Percentiles rank a stretch among this genome's conserved stretches.
These are phyloP conservation scores for Laetiporus sulphureus DNA, from an alignment of 1,284 basidiomycete genomes.

Conservation along the genomic window DNA sequence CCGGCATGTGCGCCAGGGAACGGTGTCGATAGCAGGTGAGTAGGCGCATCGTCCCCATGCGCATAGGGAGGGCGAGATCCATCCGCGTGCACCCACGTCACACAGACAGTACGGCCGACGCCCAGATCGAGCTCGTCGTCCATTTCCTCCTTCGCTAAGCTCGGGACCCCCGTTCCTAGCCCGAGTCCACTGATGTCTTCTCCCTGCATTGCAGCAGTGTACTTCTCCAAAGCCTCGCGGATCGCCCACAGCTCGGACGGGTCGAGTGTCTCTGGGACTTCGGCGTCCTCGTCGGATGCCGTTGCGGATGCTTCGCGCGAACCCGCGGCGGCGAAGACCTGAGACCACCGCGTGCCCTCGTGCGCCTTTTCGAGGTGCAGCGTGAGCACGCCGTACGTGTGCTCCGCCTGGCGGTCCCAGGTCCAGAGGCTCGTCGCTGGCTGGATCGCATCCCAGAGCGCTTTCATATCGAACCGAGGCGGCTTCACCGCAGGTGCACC, in stretches of 20 bases:
- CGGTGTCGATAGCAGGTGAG: conserved; percentile 55
- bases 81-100: conserved; percentile 58
- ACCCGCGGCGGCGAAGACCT: conserved; percentile 60
- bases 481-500: conserved; percentile 27
- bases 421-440: conserved; percentile 80
- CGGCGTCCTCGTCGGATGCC: conserved; percentile 39
- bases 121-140: conserved; percentile 77
- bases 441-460: conserved; percentile 73
- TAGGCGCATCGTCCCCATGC: conserved; percentile 32
- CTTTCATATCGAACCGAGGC: conserved; percentile 55
- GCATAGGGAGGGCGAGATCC: conserved; percentile 39
- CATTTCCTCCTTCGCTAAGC: conserved; percentile 74
- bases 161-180: conserved; percentile 61
- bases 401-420: conserved; percentile 71
- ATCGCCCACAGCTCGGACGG: conserved; percentile 76
- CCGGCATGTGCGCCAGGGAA: conserved; percentile 40
- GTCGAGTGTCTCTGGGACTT: conserved; percentile 87
- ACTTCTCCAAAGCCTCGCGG: conserved; percentile 80
- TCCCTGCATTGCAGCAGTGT: conserved; percentile 57
- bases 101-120: conserved; percentile 51
- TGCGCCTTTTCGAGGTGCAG: conserved; percentile 83
- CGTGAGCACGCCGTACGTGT: conserved; percentile 62
- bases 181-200: conserved; percentile 53
- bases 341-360: conserved; percentile 78
- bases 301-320: conserved; percentile 16